Evolutionary conservation across 257 asterid genomes (phyloP), one percentile per base, ranked within the genome.

Genomic region (Knoxia roxburghii): DNA sequence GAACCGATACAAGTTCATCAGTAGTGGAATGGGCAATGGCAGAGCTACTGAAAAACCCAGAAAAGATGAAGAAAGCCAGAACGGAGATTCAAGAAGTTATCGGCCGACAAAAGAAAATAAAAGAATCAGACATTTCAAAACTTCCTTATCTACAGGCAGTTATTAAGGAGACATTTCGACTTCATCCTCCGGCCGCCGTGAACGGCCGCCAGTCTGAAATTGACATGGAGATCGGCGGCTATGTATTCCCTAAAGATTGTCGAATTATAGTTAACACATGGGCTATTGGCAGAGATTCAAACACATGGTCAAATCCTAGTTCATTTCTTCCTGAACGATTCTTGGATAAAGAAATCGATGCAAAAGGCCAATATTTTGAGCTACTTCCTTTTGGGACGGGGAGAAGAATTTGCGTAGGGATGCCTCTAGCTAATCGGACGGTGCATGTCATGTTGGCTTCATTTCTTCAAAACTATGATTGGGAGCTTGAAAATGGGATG

Each of bases 381-480:
- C 52, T 81, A 26, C 75, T 81, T 46, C 80, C 86, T 0, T 78
- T 81, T 24, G 86, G 80, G 0, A 61, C 82, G 0, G 82, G 82
- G 0, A 61, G 82, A 41, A 74, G 84, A 18, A 76, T 72, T 0
- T 82, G 82, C n/a, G 79, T 78, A 0, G 87, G 81, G 15, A 29
- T 79, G 72, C 76, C 84, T 0, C 37, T 82, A 67, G 84, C 84
- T 0, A 0, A 69, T 55, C 71, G 80, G 14, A 72, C 79, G 77
- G 75, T 82, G 21, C 53, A 49, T 49, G 3, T 1, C 7, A 49
- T 17, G 53, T 6, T 49, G 53, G 4, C 53, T 49, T 59, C 82
- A 71, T 51, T 68, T 71, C 59, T 78, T 1, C 67, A 48, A 2
- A 64, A 54, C 3, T 78, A 75, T 77, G 74, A n/a, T 24, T 77